Percentiles rank a stretch among this genome's conserved stretches.
These are phyloP conservation scores for Lophium mytilinum DNA, from an alignment of 495 filamentous ascomycete species.

Conservation along the genomic window DNA sequence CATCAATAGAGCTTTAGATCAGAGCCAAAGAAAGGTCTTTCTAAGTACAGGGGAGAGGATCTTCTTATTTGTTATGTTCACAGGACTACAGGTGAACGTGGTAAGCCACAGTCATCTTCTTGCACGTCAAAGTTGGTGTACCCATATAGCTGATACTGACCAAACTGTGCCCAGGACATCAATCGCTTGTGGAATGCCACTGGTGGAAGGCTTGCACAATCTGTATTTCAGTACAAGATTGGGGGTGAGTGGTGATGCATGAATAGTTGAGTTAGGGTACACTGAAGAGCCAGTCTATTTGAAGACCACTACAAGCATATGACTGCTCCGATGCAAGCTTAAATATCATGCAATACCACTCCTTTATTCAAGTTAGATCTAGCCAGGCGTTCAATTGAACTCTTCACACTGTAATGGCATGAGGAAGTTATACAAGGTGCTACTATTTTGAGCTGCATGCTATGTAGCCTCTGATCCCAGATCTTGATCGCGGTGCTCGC, in stretches of 20 bases:
- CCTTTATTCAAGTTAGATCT: no score
- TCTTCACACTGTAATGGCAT: no score
- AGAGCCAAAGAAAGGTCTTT: conserved; percentile 37
- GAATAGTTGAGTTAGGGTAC: no score
- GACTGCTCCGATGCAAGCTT: no score
- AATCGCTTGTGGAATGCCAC: conserved; percentile 37
- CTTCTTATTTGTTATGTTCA: conserved; percentile 47
- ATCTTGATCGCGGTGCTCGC: no score
- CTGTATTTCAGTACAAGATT: conserved; percentile 41
- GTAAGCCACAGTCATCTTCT: conserved; percentile 32
- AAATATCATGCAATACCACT: no score
- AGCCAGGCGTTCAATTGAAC: no score
- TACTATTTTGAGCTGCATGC: no score
- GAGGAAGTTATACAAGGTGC: no score
- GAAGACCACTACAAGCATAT: no score
- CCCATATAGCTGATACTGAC: neutral
- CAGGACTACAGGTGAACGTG: conserved; percentile 44
- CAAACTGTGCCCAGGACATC: conserved; percentile 28
- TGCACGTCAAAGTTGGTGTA: neutral
- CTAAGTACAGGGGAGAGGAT: conserved; percentile 36
- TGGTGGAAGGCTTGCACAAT: conserved; percentile 38
- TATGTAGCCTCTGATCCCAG: no score
- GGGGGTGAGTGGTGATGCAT: conserved; percentile 43
- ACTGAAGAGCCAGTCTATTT: no score
- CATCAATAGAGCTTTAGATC: conserved; percentile 40